These are phyloP conservation scores for Hyaloperonospora arabidopsidis DNA, from an alignment of 352 stramenopile genomes.

Conservation along the genomic window DNA sequence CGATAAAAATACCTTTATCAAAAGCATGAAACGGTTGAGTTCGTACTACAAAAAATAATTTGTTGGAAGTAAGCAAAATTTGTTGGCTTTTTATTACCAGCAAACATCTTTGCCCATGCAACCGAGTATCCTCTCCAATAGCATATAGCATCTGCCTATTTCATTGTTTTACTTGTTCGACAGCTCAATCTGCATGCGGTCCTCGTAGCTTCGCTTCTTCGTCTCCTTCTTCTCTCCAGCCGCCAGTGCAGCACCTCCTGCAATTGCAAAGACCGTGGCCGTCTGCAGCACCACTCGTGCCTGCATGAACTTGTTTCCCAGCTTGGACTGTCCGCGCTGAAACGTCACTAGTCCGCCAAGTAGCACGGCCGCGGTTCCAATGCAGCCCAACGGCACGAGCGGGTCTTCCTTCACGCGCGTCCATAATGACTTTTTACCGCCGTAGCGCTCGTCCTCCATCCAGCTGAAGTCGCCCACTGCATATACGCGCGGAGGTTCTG, in stretches of 20 bases:
- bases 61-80: too few species aligned
- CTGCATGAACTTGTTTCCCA: slow-evolving; percentile 81
- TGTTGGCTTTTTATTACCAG: too few species aligned
- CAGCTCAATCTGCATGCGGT: slow-evolving; percentile 61
- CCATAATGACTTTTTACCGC: slow-evolving; percentile 58
- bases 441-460: slow-evolving; percentile 48
- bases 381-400: slow-evolving; percentile 65
- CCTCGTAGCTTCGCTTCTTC: slow-evolving; percentile 60
- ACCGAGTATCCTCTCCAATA: too few species aligned
- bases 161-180: too few species aligned
- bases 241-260: slow-evolving; percentile 37
- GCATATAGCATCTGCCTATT: too few species aligned
- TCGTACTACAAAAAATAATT: too few species aligned
- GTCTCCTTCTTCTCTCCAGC: slow-evolving; percentile 39
- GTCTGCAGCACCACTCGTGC: slow-evolving; percentile 65
- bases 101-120: too few species aligned
- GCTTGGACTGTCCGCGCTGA: slow-evolving; percentile 58
- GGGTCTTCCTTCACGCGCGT: slow-evolving; percentile 62
- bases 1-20: too few species aligned
- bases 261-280: slow-evolving; percentile 60
- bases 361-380: slow-evolving; percentile 54
- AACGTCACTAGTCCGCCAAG: slow-evolving; percentile 66
- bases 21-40: too few species aligned
- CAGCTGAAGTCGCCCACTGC: slow-evolving; percentile 56
- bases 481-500: slow-evolving; percentile 21